Base-by-base conservation (phyloP, 768 basidiomycete genomes). In the Leccinellum luteum region DNA sequence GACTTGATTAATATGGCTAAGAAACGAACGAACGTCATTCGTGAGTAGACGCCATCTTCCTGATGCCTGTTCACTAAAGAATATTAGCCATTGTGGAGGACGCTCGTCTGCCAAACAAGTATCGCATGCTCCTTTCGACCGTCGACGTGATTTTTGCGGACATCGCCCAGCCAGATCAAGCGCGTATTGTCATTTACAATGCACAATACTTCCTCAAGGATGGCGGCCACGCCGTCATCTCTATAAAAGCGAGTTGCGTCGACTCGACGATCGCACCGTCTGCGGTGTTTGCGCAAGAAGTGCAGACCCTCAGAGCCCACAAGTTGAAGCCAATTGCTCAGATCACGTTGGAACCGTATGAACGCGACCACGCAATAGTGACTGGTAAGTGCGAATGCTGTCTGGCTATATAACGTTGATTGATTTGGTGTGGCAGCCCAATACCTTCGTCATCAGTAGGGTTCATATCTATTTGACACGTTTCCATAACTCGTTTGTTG, bases 1-100 rank as follows among this genome's bases (percentile, higher is more conserved):
- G 97, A 99, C 76, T 77, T 98, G 60, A 97, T 99, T 65, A 91
- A 90, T 77, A 99, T 98, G 97, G 96, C 97, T 32, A 98, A 98
- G 78, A 98, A 97, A 78, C 84, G 97, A 58, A 98, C 97, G 63
- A 99, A 98, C 74, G 94, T 98, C 63, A 96, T 98, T 68, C 97
- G 94, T 96, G 76, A 57, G 90, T 81, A 3, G 31, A 34, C 50
- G 9, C 27, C 6, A 21, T 14, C 9, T 25, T n/a, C 54, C 53
- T 34, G 7, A 52, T 12, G 43, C 52, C 57, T 51, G 17, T 52
- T 6, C 35, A 30, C 48, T 56, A 19, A 19, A 51, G 55, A 50
- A 49, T 34, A 44, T 55, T 53, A 94, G 91, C 96, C 41, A 99
- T 99, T 70, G 83, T 99, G 50, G 97, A 98, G 74, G 97, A 99